These are phyloP conservation scores for Pythium coloratum DNA, from an alignment of 352 stramenopile genomes.

Conservation along the genomic window DNA sequence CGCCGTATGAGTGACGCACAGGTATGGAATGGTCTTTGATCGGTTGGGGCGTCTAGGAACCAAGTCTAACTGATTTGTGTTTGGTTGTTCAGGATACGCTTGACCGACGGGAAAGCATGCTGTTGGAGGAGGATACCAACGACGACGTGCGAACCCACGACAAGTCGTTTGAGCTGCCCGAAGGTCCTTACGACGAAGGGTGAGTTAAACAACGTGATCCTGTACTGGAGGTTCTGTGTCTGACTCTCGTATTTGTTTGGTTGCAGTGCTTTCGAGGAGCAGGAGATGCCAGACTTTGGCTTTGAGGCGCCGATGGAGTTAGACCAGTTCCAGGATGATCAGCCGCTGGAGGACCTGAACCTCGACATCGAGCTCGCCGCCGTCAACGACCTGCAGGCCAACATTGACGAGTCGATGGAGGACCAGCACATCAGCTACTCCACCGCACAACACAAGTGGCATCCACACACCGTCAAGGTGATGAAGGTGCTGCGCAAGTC, in stretches of 20 bases:
- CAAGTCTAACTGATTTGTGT: neutral
- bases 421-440: constrained; percentile 38
- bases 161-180: constrained; percentile 27
- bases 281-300: constrained; percentile 53
- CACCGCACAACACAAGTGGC: constrained; percentile 93
- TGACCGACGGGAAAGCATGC: constrained; percentile 22
- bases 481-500: constrained; percentile 85
- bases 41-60: neutral
- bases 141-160: constrained; percentile 7
- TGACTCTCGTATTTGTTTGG: constrained; percentile 1
- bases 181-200: constrained; percentile 19
- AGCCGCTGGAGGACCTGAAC: constrained; percentile 59
- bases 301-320: constrained; percentile 53
- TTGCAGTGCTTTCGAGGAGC: constrained; percentile 37
- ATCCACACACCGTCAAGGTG: constrained; percentile 97
- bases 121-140: constrained; percentile 16
- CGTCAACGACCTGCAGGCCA: constrained; percentile 75
- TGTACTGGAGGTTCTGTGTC: neutral
- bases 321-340: constrained; percentile 36
- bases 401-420: constrained; percentile 44
- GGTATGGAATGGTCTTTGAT: constrained; percentile 29
- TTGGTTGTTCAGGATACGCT: neutral
- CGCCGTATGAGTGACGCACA: constrained; percentile 62
- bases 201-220: constrained; percentile 5
- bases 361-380: constrained; percentile 82